These are phyloP conservation scores for Acacia melanoxylon DNA, from an alignment of 306 rosid species.

Conservation along the genomic window DNA sequence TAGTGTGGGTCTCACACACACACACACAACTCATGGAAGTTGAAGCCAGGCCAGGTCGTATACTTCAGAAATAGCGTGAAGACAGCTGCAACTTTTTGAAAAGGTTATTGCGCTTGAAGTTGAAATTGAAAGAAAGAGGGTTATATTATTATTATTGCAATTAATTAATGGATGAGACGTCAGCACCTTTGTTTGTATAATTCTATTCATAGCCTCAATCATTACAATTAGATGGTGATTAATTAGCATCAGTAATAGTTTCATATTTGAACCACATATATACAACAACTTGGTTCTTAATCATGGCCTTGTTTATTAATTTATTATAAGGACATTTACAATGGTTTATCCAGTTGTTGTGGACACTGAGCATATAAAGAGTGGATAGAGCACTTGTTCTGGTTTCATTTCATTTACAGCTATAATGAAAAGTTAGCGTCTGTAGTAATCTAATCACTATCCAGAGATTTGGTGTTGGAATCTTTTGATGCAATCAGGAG, in stretches of 20 bases:
- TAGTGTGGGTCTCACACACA: neutral
- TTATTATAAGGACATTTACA: neutral
- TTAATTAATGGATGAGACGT: conserved; percentile 27
- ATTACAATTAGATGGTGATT: conserved; percentile 13
- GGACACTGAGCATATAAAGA: conserved; percentile 2
- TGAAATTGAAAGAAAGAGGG: neutral
- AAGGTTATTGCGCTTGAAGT: conserved; percentile 9
- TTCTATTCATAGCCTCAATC: conserved; percentile 15
- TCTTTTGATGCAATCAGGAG: conserved; percentile 37
- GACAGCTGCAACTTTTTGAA: neutral
- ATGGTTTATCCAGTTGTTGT: neutral
- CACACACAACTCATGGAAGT: neutral
- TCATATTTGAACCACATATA: conserved; percentile 13
- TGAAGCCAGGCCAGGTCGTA: neutral
- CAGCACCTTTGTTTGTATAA: neutral
- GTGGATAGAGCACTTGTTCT: conserved; percentile 41
- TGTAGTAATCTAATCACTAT: conserved; percentile 38
- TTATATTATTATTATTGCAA: neutral
- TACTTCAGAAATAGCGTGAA: neutral
- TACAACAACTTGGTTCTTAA: neutral
- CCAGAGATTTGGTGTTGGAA: conserved; percentile 32
- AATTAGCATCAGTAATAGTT: neutral
- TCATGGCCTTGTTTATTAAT: conserved; percentile 18
- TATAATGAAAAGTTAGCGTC: conserved; percentile 32
- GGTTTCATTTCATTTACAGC: neutral